These are phyloP conservation scores for Papiliotrema nemorosa DNA, from an alignment of 1,284 basidiomycete species.

Conservation along the genomic window DNA sequence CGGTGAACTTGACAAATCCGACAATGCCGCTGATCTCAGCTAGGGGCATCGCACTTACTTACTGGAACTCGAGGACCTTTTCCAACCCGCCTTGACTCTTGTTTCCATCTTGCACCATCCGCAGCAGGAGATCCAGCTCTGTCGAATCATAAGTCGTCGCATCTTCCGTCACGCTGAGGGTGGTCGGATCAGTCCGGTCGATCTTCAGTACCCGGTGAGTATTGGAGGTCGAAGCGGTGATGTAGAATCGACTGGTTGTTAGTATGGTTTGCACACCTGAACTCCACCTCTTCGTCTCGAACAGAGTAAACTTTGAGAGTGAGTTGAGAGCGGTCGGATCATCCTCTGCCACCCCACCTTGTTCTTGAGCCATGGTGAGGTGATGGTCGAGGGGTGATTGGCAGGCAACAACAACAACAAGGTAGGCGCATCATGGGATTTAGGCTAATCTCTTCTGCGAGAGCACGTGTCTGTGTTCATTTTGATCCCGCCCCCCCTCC, in stretches of 20 bases:
- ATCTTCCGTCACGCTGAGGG: slow-evolving; percentile 76
- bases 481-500: background rate
- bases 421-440: background rate
- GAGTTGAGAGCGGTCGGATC: slow-evolving; percentile 29
- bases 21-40: slow-evolving; percentile 33
- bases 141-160: slow-evolving; percentile 79
- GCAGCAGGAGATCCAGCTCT: slow-evolving; percentile 84
- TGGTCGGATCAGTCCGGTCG: slow-evolving; percentile 72
- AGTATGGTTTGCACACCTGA: background rate
- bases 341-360: slow-evolving; percentile 23
- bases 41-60: slow-evolving; percentile 8
- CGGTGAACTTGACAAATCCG: slow-evolving; percentile 85
- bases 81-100: slow-evolving; percentile 80
- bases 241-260: slow-evolving; percentile 64
- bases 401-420: too few species aligned
- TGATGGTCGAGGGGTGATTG: background rate
- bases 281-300: slow-evolving; percentile 70
- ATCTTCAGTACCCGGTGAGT: slow-evolving; percentile 87
- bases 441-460: background rate
- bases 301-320: slow-evolving; percentile 85
- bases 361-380: background rate
- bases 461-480: background rate
- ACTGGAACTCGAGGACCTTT: slow-evolving; percentile 72
- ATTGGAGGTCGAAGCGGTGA: slow-evolving; percentile 63
- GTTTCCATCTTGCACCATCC: slow-evolving; percentile 94